Percentiles rank a stretch among this genome's conserved stretches.
These are phyloP conservation scores for Dichotomopilus funicola DNA, from an alignment of 2,329 filamentous ascomycete genomes.

Conservation along the genomic window DNA sequence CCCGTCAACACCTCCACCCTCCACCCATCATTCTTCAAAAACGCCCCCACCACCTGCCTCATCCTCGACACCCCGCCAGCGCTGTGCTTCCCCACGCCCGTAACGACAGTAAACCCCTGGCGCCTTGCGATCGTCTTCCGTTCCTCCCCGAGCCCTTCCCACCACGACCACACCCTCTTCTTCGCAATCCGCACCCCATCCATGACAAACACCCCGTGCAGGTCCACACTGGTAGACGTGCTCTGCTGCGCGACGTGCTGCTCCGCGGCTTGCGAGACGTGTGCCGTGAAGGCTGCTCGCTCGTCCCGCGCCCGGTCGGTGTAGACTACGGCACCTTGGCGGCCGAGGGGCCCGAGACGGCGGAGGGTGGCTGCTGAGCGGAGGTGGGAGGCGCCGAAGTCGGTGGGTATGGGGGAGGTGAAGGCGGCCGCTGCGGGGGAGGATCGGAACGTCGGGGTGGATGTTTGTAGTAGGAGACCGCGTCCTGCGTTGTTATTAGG, in stretches of 20 bases:
- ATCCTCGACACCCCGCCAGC: conserved; percentile 68
- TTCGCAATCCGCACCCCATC: conserved; percentile 75
- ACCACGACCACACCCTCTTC: conserved; percentile 65
- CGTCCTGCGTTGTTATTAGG: not conserved
- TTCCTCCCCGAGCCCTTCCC: conserved; percentile 63
- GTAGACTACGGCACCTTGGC: conserved; percentile 71
- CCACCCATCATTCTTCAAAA: conserved; percentile 75
- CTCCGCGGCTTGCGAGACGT: conserved; percentile 60
- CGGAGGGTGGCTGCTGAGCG: conserved; percentile 25
- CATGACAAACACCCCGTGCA: conserved; percentile 76
- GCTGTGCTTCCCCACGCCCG: conserved; percentile 74
- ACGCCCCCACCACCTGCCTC: conserved; percentile 71
- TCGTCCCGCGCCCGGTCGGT: conserved; percentile 62
- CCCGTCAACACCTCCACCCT: conserved; percentile 68
- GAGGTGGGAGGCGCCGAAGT: conserved; percentile 10
- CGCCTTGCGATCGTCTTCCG: conserved; percentile 39
- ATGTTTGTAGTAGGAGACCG: not conserved
- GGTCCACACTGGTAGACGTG: conserved; percentile 54
- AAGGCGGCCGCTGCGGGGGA: not conserved
- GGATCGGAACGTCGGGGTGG: not conserved
- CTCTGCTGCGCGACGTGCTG: conserved; percentile 63
- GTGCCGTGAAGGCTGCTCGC: conserved; percentile 44
- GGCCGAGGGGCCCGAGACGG: conserved; percentile 62
- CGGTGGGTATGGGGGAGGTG: not conserved
- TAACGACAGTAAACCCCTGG: conserved; percentile 65